Percentiles rank a stretch among this genome's conserved stretches.
These are phyloP conservation scores for Tolypocladium album DNA, from an alignment of 2,329 filamentous ascomycete genomes.

Conservation along the genomic window DNA sequence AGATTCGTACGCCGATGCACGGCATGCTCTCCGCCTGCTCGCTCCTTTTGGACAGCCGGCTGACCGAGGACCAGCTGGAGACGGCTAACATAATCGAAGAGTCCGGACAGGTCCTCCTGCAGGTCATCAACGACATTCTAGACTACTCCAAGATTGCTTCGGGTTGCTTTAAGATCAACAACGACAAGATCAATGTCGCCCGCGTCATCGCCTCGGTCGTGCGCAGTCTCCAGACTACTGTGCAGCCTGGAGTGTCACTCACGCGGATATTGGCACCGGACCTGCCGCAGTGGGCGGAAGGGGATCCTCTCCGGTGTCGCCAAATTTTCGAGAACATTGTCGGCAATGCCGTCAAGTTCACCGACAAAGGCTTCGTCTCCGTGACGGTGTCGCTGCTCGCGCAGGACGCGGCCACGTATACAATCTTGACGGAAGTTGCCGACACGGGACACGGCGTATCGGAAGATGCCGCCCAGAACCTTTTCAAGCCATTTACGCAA, in stretches of 20 bases:
- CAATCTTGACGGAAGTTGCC: conserved; percentile 38
- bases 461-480: conserved; percentile 27
- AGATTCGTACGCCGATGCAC: conserved; percentile 55
- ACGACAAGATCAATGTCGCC: conserved; percentile 38
- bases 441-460: conserved; percentile 46
- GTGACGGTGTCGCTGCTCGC: conserved; percentile 28
- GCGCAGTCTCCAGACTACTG: conserved; percentile 33
- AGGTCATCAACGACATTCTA: conserved; percentile 56
- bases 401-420: conserved; percentile 30
- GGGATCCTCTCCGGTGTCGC: conserved; percentile 48
- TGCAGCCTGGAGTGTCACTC: conserved; percentile 35
- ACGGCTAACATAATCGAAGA: conserved; percentile 47
- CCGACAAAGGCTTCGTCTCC: conserved; percentile 40
- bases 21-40: conserved; percentile 49
- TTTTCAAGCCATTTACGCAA: conserved; percentile 47
- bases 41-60: conserved; percentile 41
- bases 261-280: conserved; percentile 30
- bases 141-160: conserved; percentile 54
- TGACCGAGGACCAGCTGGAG: conserved; percentile 44
- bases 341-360: conserved; percentile 52
- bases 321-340: conserved; percentile 54
- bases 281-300: conserved; percentile 38
- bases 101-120: conserved; percentile 45
- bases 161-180: conserved; percentile 45
- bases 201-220: conserved; percentile 36